These are phyloP conservation scores for Dictyostelium brefeldianum DNA, from an alignment of 78 protist species.

Conservation along the genomic window DNA sequence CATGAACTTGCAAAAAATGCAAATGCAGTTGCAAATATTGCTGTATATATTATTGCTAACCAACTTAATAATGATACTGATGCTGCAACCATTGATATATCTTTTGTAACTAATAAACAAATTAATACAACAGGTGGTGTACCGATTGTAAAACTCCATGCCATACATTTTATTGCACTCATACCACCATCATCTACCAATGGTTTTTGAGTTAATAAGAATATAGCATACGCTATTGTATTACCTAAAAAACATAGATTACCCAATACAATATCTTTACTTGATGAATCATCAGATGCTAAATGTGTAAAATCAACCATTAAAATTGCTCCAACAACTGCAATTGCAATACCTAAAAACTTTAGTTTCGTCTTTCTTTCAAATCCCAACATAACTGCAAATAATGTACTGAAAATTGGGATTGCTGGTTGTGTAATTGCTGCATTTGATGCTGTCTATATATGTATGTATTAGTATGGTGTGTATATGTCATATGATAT, in stretches of 20 bases:
- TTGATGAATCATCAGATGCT: neutral
- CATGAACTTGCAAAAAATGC: slow-evolving; percentile 42
- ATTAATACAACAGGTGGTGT: slow-evolving; percentile 14
- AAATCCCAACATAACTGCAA: slow-evolving; percentile 33
- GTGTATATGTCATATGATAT: neutral
- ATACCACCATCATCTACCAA: slow-evolving; percentile 21
- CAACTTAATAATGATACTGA: neutral
- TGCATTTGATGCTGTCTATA: slow-evolving; percentile 50
- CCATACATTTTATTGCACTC: slow-evolving; percentile 26
- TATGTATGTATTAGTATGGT: neutral
- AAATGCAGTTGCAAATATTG: slow-evolving; percentile 51
- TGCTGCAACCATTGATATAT: neutral
- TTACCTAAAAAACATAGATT: slow-evolving; percentile 71
- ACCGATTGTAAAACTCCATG: slow-evolving; percentile 65
- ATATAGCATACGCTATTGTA: slow-evolving; percentile 58
- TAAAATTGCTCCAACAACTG: slow-evolving; percentile 40
- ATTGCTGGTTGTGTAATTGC: slow-evolving; percentile 68
- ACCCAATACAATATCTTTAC: slow-evolving; percentile 23
- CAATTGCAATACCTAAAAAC: slow-evolving; percentile 65
- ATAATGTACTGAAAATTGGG: slow-evolving; percentile 41
- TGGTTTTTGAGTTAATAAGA: slow-evolving; percentile 54
- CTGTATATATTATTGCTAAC: slow-evolving; percentile 37
- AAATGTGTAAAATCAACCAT: slow-evolving; percentile 72
- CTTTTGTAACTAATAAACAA: neutral
- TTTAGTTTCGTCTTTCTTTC: slow-evolving; percentile 42